Evolutionary conservation across 2,329 filamentous ascomycete species (phyloP).

Genomic region (Aspergillus clavatus): DNA sequence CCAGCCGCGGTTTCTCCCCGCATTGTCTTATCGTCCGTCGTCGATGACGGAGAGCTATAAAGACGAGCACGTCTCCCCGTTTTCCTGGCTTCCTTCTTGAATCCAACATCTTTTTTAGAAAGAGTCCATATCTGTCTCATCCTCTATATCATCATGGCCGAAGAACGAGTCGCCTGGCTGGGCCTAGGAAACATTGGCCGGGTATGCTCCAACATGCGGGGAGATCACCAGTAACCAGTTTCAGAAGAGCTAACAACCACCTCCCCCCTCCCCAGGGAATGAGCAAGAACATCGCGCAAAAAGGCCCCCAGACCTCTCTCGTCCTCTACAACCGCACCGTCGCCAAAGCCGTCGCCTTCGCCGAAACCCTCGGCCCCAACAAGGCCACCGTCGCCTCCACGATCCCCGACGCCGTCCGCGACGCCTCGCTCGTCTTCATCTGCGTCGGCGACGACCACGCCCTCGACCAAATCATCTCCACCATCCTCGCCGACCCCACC

Average conservation of each 20-base stretch:
- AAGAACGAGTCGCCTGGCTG: conserved; percentile 64
- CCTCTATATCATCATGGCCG: conserved; percentile 19
- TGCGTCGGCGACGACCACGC: conserved; percentile 76
- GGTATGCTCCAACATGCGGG: too few species aligned
- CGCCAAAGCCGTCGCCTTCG: conserved; percentile 60
- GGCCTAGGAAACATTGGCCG: conserved; percentile 86
- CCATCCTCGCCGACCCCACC: conserved; percentile 46
- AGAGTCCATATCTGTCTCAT: background rate
- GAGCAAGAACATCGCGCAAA: conserved; percentile 76
- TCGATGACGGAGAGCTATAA: too few species aligned
- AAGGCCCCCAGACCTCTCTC: conserved; percentile 67
- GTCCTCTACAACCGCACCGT: conserved; percentile 76
- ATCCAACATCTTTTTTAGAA: background rate
- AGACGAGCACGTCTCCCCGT: too few species aligned
- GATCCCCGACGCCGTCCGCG: conserved; percentile 61
- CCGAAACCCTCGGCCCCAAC: conserved; percentile 53
- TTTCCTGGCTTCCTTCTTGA: background rate
- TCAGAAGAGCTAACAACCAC: too few species aligned
- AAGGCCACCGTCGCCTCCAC: conserved; percentile 61
- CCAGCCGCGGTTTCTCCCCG: background rate
- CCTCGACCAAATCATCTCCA: conserved; percentile 58
- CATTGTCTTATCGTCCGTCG: conserved; percentile 5
- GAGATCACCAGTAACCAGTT: too few species aligned
- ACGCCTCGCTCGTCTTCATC: conserved; percentile 73
- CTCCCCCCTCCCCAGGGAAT: conserved; percentile 72